Evolutionary conservation across 23 red algal genomes (phyloP).

Genomic region (Gracilaria caudata): DNA sequence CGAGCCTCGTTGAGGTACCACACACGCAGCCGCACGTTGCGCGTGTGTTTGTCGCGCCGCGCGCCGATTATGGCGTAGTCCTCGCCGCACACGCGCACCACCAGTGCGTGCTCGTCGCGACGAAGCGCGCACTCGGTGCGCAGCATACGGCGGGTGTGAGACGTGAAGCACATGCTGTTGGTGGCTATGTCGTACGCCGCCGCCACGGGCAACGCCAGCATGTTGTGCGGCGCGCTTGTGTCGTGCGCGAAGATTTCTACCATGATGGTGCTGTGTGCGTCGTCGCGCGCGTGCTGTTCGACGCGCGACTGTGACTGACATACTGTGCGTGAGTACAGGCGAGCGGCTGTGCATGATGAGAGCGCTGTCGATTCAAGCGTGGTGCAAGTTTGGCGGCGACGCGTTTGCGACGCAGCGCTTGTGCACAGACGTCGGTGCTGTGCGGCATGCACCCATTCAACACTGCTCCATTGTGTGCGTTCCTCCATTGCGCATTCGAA

Average conservation of each 20-base stretch:
- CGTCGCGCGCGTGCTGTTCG: no score
- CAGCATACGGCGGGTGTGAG: background rate
- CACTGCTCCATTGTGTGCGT: background rate
- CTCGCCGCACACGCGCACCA: constrained; percentile 23
- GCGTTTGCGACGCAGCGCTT: background rate
- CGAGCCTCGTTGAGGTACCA: no score
- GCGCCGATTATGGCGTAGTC: constrained; percentile 20
- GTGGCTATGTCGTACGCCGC: background rate
- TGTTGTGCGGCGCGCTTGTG: background rate
- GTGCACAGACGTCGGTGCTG: background rate
- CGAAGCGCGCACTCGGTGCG: constrained; percentile 21
- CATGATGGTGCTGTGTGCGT: background rate
- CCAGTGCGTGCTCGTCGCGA: constrained; percentile 1
- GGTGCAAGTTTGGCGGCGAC: background rate
- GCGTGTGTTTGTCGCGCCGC: background rate
- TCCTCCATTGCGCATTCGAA: background rate
- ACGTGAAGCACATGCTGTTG: constrained; percentile 4
- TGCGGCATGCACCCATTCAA: constrained; percentile 5
- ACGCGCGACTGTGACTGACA: no score
- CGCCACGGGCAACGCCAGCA: background rate
- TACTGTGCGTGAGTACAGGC: no score
- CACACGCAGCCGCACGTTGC: background rate
- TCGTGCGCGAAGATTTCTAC: constrained; percentile 1
- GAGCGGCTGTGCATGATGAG: no score
- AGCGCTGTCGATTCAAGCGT: no score